Percentiles rank a stretch among this genome's conserved stretches.
These are phyloP conservation scores for Vigna reflexopilosa DNA, from an alignment of 306 rosid genomes.

Conservation along the genomic window DNA sequence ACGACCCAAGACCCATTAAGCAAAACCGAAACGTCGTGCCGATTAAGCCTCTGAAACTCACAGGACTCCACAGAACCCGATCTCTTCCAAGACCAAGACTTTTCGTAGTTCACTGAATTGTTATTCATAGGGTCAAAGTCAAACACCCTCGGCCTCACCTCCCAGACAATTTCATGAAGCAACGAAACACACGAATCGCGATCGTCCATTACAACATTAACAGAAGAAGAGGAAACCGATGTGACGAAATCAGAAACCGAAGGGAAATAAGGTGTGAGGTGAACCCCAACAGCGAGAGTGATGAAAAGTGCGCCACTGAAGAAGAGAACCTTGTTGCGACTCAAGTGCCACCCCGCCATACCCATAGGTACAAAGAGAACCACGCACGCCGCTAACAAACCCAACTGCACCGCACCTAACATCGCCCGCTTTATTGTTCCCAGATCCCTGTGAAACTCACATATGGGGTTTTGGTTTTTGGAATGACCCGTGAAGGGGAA, in stretches of 20 bases:
- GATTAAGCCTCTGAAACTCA: slow-evolving; percentile 67
- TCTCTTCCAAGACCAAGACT: slow-evolving; percentile 70
- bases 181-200: slow-evolving; percentile 75
- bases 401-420: slow-evolving; percentile 83
- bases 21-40: slow-evolving; percentile 68
- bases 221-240: slow-evolving; percentile 62
- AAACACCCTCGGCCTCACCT: slow-evolving; percentile 52
- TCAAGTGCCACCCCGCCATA: slow-evolving; percentile 96
- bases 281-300: slow-evolving; percentile 93
- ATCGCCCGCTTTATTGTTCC: slow-evolving; percentile 40
- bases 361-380: slow-evolving; percentile 95
- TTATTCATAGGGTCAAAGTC: slow-evolving; percentile 49
- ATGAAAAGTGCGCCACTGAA: slow-evolving; percentile 94
- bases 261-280: slow-evolving; percentile 89
- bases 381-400: slow-evolving; percentile 82
- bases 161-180: slow-evolving; percentile 80
- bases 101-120: slow-evolving; percentile 59
- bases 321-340: slow-evolving; percentile 94
- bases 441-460: slow-evolving; percentile 46
- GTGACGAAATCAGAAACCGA: slow-evolving; percentile 71
- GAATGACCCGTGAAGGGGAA: slow-evolving; percentile 6
- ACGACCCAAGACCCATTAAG: slow-evolving; percentile 94
- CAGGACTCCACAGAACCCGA: slow-evolving; percentile 59
- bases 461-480: slow-evolving; percentile 23
- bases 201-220: slow-evolving; percentile 62